These are phyloP conservation scores for Aspergillus amoenus DNA, from an alignment of 2,329 filamentous ascomycete genomes.

Conservation along the genomic window DNA sequence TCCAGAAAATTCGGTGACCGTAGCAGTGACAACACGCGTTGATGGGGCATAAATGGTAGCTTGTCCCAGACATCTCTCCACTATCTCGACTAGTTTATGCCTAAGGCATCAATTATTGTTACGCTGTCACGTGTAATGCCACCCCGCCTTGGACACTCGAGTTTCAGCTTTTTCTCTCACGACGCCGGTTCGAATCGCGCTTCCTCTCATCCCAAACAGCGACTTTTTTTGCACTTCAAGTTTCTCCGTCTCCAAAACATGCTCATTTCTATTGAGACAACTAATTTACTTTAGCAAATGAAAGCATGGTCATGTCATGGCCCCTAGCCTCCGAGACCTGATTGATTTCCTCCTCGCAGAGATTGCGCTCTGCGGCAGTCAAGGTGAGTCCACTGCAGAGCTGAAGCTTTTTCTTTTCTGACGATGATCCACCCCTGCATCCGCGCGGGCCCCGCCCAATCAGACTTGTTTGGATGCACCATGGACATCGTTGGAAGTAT, in stretches of 20 bases:
- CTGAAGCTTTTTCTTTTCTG: slow-evolving; percentile 7
- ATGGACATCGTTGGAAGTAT: background rate
- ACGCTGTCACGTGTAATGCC: slow-evolving; percentile 8
- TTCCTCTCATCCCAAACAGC: slow-evolving; percentile 10
- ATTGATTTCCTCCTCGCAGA: slow-evolving; percentile 59
- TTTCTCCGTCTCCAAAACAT: background rate
- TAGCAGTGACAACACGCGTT: too few species aligned
- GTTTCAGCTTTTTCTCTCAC: slow-evolving; percentile 12
- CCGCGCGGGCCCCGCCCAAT: slow-evolving; percentile 2
- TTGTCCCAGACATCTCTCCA: too few species aligned
- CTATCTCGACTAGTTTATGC: background rate
- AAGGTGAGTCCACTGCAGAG: slow-evolving; percentile 40
- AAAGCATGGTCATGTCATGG: slow-evolving; percentile 38
- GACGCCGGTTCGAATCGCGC: slow-evolving; percentile 34
- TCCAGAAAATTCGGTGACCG: too few species aligned
- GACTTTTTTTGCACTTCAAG: slow-evolving; percentile 7
- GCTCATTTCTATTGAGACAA: background rate
- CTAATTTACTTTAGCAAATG: slow-evolving; percentile 2
- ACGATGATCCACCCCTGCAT: slow-evolving; percentile 15
- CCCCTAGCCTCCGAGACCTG: slow-evolving; percentile 54
- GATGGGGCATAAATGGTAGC: too few species aligned
- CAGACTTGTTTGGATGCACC: background rate
- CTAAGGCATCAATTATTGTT: background rate
- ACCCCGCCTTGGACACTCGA: background rate
- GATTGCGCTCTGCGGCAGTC: slow-evolving; percentile 58